Percentiles rank a stretch among this genome's conserved stretches.
phyloP scores from a whole-genome alignment of 2,329 filamentous ascomycete species.

The Knufia fluminis region DNA sequence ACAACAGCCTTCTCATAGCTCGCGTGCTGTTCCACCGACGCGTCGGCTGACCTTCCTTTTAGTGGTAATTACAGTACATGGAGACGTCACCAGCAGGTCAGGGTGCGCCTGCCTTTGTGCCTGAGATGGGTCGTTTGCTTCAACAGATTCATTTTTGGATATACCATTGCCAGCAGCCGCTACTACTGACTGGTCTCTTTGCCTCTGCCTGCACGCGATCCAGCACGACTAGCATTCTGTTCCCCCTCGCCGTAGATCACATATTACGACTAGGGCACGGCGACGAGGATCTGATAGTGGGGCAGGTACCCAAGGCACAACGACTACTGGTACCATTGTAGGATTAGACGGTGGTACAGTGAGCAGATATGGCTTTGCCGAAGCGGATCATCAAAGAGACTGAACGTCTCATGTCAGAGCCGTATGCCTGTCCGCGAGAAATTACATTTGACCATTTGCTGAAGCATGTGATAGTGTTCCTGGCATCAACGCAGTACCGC shows the following conservation, averaged over 20 bases:
- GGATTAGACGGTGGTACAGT: not conserved
- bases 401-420: slow-evolving; percentile 90
- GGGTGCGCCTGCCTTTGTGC: too few relatives aligned
- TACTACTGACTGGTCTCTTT: too few relatives aligned
- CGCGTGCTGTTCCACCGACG: too few relatives aligned
- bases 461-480: slow-evolving; percentile 58
- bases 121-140: too few relatives aligned
- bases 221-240: not conserved
- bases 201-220: not conserved
- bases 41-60: not conserved
- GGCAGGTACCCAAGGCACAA: not conserved
- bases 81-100: too few relatives aligned
- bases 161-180: too few relatives aligned
- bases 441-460: not conserved
- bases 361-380: slow-evolving; percentile 55
- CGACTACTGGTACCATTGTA: not conserved
- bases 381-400: slow-evolving; percentile 99
- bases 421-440: slow-evolving; percentile 49
- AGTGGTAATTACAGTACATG: not conserved
- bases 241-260: too few relatives aligned
- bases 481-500: slow-evolving; percentile 88
- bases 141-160: too few relatives aligned
- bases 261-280: too few relatives aligned
- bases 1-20: not conserved
- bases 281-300: too few relatives aligned